Evolutionary conservation across 2,329 filamentous ascomycete species (phyloP), one percentile per base, ranked within the genome.

Genomic region (Curvularia sp.): DNA sequence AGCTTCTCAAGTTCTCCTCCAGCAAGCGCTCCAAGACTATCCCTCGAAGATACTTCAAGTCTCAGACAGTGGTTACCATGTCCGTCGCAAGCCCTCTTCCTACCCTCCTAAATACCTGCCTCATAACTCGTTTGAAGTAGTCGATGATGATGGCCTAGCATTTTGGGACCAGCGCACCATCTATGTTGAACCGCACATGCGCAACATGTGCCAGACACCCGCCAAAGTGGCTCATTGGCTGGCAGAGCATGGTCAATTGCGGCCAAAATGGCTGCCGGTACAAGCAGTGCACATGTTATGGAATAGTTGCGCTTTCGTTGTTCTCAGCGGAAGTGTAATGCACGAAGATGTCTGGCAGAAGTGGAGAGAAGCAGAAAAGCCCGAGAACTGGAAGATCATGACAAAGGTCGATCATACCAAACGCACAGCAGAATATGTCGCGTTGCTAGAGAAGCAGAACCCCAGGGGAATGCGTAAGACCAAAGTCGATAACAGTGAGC

Each of bases 161-260:
- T 76, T 74, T 57, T 77, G 74, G 74, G 72, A 76, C 36, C 64
- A 74, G 53, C 73, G 73, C 4, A 75, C 74, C 18, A 72, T 77
- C 39, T 77, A 77, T 41, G 70, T 77, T 27, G 74, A 77, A 48
- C 73, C 74, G n/a, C 74, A 76, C 52, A 46, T 68, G 8, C 69
- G 68, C 27, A 67, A 67, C 32, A 59, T 75, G 7, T 74, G 69
- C 49, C 68, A 71, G 39, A 71, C 64, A 30, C 73, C 72, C 1
- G 72, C 72, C 2, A 71, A 61, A 43, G 63, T 76, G 2, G 68
- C 73, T 28, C 59, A 72, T 19, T 75, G 69, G 69, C 61, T 77
- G n/a, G 57, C 66, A 38, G 52, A 69, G 32, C 63, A 75, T 43
- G 73, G 72, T 10, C 53, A 68, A 13, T 18, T 76, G 21, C 65